Conservation (phyloP, 1,284 basidiomycete genomes). For the Rhodotorula sp. region DNA sequence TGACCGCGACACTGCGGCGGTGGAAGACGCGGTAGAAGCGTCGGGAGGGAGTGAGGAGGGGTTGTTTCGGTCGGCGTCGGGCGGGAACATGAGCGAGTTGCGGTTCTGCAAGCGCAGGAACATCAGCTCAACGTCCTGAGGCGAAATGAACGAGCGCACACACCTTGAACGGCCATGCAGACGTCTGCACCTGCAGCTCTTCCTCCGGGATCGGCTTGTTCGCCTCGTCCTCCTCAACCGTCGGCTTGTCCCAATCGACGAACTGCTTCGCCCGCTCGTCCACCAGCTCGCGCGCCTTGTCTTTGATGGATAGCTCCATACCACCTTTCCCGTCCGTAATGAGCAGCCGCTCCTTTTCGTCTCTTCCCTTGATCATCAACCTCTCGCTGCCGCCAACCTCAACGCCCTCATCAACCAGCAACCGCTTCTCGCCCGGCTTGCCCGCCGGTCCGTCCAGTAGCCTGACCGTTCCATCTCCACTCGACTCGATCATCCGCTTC, state of each 20-base stretch:
- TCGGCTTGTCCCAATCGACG: constrained; percentile 61
- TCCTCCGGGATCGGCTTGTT: constrained; percentile 41
- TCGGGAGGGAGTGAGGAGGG: constrained; percentile 4
- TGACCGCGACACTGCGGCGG: constrained; percentile 9
- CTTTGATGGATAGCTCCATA: not conserved
- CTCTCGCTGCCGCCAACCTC: constrained; percentile 24
- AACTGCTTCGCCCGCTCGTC: constrained; percentile 57
- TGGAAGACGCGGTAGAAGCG: not conserved
- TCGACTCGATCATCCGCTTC: constrained; percentile 36
- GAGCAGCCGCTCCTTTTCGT: constrained; percentile 42
- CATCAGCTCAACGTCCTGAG: constrained; percentile 5
- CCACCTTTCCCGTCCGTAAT: constrained; percentile 12
- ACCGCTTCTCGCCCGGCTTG: constrained; percentile 46
- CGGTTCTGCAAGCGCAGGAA: constrained; percentile 60
- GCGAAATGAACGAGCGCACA: constrained; percentile 29
- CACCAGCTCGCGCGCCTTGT: constrained; percentile 43
- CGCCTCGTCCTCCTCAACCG: constrained; percentile 44
- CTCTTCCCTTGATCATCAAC: constrained; percentile 43
- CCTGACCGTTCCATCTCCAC: constrained; percentile 39
- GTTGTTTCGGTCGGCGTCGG: constrained; percentile 69
- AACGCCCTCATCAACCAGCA: constrained; percentile 49
- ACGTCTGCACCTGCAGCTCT: constrained; percentile 53
- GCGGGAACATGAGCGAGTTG: constrained; percentile 88
- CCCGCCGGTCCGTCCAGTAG: constrained; percentile 51
- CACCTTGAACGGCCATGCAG: constrained; percentile 86